Evolutionary conservation across 768 basidiomycete genomes (phyloP), one percentile per base, ranked within the genome.

Genomic region (Lactarius sanguifluus): DNA sequence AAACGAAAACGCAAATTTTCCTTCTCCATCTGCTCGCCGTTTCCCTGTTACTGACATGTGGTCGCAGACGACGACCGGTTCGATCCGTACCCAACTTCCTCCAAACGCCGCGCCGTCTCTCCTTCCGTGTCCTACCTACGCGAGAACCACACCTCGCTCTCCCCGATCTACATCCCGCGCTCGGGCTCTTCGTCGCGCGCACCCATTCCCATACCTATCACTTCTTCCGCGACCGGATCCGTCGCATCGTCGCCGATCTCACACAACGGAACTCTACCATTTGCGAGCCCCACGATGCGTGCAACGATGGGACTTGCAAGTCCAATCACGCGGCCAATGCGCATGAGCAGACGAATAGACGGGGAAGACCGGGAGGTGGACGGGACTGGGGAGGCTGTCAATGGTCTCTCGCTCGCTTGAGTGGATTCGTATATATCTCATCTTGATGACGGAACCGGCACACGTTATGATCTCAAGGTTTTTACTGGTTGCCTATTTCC

Each of bases 81-180:
- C 74, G 91, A 93, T 74, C 91, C 91, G 58, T 93, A 93, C 76
- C 87, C 89, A 38, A 86, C 83, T 54, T 80, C 87, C 20, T 85
- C 87, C 23, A 93, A 93, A 76, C 85, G 91, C 50, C 86, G 91
- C 47, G 91, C 91, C 13, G 91, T 92, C 28, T 93, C 91, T 15
- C 91, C 91, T 8, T 92, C 91, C 5, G 75, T 92, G 66, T 84
- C 86, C 13, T 82, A 84, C 73, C 79, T 91, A 23, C 83, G 89
- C 57, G 88, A 89, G 61, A 80, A 80, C 25, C 86, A 86, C 73
- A 74, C 82, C 4, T 78, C 79, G 5, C 74, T 82, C 83, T 32
- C 82, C 5, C 78, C 79, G 12, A 74, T 82, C 85, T 32, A 85
- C 85, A 78, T 78, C 64, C 78, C 83, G 68, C 79, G 78, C 28